Percentiles rank a stretch among this genome's conserved stretches.
Conservation (phyloP, 2,329 filamentous ascomycete genomes). For the Cyphellophora europaea region DNA sequence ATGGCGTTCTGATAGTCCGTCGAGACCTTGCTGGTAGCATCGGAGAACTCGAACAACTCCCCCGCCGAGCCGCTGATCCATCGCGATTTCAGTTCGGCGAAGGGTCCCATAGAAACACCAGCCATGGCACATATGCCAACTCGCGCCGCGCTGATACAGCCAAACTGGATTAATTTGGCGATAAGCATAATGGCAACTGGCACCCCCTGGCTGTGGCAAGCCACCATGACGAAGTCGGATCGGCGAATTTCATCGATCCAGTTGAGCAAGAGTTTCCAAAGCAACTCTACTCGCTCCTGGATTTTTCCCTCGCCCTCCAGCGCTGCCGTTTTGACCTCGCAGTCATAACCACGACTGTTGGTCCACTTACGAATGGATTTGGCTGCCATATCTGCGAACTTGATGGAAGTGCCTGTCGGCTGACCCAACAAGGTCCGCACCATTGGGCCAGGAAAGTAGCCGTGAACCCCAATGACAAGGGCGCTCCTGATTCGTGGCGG, state of each 20-base stretch:
- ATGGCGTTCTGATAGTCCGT: conserved; percentile 70
- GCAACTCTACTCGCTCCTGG: conserved; percentile 73
- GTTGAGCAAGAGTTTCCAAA: conserved; percentile 91
- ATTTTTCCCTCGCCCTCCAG: conserved; percentile 93
- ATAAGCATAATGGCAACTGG: conserved; percentile 88
- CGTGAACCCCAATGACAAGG: conserved; percentile 87
- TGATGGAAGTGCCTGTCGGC: conserved; percentile 87
- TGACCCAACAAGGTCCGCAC: conserved; percentile 88
- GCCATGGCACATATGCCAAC: conserved; percentile 86
- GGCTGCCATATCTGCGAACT: conserved; percentile 81
- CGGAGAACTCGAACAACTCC: conserved; percentile 88
- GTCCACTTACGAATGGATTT: conserved; percentile 78
- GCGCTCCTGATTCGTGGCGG: conserved; percentile 71
- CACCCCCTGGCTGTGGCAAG: conserved; percentile 91
- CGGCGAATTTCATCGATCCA: conserved; percentile 84
- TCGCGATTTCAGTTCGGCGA: conserved; percentile 81
- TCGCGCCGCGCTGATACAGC: conserved; percentile 60
- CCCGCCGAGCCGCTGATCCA: conserved; percentile 85
- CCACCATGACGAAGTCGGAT: conserved; percentile 84
- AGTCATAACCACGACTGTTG: conserved; percentile 59
- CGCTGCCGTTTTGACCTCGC: conserved; percentile 87
- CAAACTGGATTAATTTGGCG: conserved; percentile 84
- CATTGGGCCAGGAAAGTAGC: conserved; percentile 79
- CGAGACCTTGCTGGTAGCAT: conserved; percentile 71
- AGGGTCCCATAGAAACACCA: conserved; percentile 87